Conservation (phyloP, 305 asterid genomes). For the Lippia alba region DNA sequence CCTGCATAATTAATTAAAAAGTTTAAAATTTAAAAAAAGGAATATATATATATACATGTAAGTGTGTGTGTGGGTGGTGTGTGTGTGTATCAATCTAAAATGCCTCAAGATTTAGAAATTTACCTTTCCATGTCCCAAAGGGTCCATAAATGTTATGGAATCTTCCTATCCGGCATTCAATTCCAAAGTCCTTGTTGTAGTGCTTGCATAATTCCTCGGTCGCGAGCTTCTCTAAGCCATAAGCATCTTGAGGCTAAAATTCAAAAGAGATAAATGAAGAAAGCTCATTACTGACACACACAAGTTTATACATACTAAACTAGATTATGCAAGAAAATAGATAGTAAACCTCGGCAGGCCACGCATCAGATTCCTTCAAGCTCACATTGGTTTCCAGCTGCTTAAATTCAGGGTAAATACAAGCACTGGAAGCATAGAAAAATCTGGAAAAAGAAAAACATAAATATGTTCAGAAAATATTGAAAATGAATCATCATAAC, state of each 20-base stretch:
- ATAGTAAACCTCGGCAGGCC: conserved; percentile 80
- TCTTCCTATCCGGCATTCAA: conserved; percentile 74
- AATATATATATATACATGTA: too few relatives aligned
- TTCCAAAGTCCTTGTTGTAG: conserved; percentile 73
- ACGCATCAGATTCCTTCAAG: conserved; percentile 82
- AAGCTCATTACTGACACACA: not conserved
- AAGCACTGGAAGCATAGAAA: conserved; percentile 82
- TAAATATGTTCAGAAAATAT: not conserved
- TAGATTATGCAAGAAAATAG: conserved; percentile 12
- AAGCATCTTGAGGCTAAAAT: conserved; percentile 80
- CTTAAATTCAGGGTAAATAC: conserved; percentile 83
- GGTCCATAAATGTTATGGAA: conserved; percentile 79
- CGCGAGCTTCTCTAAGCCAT: conserved; percentile 69
- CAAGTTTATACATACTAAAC: not conserved
- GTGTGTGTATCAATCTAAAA: too few relatives aligned
- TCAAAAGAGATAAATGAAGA: conserved; percentile 10
- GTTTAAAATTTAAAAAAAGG: not conserved
- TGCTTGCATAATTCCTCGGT: conserved; percentile 73
- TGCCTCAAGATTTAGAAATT: conserved; percentile 3
- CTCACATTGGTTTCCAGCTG: conserved; percentile 80
- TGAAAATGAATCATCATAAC: too few relatives aligned
- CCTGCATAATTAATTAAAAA: conserved; percentile 43
- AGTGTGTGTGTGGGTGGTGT: too few relatives aligned
- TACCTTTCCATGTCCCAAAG: conserved; percentile 84
- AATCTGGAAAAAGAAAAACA: conserved; percentile 46